Percentiles rank a stretch among this genome's conserved stretches.
phyloP scores from a whole-genome alignment of 2,329 filamentous ascomycete genomes.

The Plenodomus lindquistii region DNA sequence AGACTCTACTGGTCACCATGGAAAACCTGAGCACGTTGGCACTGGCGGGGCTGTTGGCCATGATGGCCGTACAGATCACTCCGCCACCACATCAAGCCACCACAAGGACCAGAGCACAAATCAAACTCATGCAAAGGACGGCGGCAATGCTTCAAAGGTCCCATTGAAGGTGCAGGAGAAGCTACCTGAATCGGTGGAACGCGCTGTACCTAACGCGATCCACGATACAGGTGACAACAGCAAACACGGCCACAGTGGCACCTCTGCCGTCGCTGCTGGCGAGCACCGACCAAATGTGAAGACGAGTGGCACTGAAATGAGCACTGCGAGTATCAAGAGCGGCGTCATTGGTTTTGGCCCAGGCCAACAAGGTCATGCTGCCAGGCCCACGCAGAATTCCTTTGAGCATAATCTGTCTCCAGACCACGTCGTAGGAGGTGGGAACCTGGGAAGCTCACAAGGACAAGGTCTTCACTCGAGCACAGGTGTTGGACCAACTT shows the following conservation, averaged over 20 bases:
- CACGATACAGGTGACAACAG: constrained; percentile 39
- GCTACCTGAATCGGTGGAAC: constrained; percentile 47
- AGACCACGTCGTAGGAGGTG: constrained; percentile 23
- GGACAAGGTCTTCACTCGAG: constrained; percentile 6
- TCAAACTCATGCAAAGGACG: constrained; percentile 42
- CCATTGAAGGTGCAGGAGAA: constrained; percentile 46
- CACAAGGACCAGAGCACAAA: background rate
- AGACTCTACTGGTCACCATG: constrained; percentile 5
- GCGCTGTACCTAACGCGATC: constrained; percentile 45
- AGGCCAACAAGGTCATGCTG: constrained; percentile 28
- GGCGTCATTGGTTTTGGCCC: constrained; percentile 44
- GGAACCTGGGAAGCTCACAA: constrained; percentile 11
- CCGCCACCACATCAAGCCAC: background rate
- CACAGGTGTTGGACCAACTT: constrained; percentile 3
- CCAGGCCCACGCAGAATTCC: constrained; percentile 19
- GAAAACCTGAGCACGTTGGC: constrained; percentile 6
- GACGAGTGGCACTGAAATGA: constrained; percentile 19
- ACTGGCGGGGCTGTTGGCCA: constrained; percentile 9
- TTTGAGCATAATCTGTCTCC: constrained; percentile 12
- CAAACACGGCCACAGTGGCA: constrained; percentile 1
- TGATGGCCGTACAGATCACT: background rate
- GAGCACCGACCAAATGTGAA: constrained; percentile 23
- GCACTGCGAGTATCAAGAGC: constrained; percentile 46
- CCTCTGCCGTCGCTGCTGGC: constrained; percentile 5
- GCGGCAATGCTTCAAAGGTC: constrained; percentile 38